Base-by-base conservation (phyloP, 1,139 yeast genomes). In the Yamadazyma sp. region DNA sequence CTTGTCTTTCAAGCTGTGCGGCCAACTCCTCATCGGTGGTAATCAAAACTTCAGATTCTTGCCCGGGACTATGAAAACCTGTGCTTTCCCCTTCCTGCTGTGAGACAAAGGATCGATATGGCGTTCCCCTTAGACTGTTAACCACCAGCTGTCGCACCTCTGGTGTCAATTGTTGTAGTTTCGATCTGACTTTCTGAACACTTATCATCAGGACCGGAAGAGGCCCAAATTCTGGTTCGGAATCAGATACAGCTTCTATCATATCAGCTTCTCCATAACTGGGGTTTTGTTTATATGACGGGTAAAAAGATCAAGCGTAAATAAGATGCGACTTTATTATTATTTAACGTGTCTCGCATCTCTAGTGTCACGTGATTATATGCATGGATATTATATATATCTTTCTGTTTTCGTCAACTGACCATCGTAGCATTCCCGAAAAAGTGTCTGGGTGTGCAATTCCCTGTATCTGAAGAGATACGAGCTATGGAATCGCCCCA, bases 181-280 rank as follows among this genome's bases (percentile, higher is more conserved):
- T 24, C 10, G 11, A 25, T 18, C 27, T 30, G 9, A 34, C 32
- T 27, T 34, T 27, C n/a, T 22, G 20, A 4, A 5, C 20, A 4
- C 44, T 40, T 6, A 43, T 26, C 12, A 20, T 17, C 10, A 28
- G 9, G 2, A 33, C 23, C 31, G 46, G 43, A 30, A 41, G 31
- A 2, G 17, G 25, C 16, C 31, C 42, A 12, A 30, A 35, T 16
- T 49, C 53, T 28, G 37, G 34, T 29, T 49, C 53, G 10, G 53
- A 48, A 32, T 49, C 53, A 16, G 52, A 45, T 22, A 48, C 36
- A 20, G 38, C 29, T 3, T 42, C 46, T 35, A 33, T 38, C 48
- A 48, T 45, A 20, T 14, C 4, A 10, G 9, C 7, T 12, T 15
- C 30, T 12, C 17, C 16, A 27, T 27, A 24, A 5, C 22, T 20